phyloP scores from a whole-genome alignment of 2,329 filamentous ascomycete genomes.

The Allantophomopsis lycopodina region DNA sequence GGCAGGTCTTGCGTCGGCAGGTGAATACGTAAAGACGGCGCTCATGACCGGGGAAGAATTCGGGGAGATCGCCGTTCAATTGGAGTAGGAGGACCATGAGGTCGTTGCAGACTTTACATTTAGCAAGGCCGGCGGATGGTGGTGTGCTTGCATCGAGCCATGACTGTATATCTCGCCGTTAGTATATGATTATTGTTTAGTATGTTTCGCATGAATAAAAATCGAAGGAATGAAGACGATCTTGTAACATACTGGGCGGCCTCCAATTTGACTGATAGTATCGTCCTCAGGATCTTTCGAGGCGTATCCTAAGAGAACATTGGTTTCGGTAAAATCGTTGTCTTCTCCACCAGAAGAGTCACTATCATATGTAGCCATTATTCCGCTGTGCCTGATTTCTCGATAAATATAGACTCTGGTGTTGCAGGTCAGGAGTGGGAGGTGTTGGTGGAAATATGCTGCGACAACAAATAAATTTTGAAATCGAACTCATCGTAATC shows the following conservation, averaged over 20 bases:
- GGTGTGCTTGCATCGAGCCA: conserved; percentile 66
- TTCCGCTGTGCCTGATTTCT: too few species aligned
- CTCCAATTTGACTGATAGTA: conserved; percentile 76
- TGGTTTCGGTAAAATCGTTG: conserved; percentile 63
- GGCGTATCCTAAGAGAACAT: conserved; percentile 81
- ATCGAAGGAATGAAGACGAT: not conserved
- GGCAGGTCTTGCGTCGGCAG: conserved; percentile 66
- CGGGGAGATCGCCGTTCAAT: conserved; percentile 79
- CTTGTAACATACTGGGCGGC: conserved; percentile 54
- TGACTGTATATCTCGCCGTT: conserved; percentile 34
- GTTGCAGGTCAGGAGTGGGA: too few species aligned
- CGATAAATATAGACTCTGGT: too few species aligned
- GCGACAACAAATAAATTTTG: too few species aligned
- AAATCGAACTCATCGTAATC: not conserved
- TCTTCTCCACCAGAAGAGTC: conserved; percentile 63
- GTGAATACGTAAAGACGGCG: conserved; percentile 77
- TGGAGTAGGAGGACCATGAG: conserved; percentile 79
- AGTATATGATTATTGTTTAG: not conserved
- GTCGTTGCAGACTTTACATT: conserved; percentile 77
- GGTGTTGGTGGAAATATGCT: too few species aligned
- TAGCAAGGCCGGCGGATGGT: conserved; percentile 64
- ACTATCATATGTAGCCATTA: conserved; percentile 52
- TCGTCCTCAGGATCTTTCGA: conserved; percentile 63
- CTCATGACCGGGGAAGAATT: conserved; percentile 76
- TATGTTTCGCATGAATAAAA: not conserved